phyloP scores from a whole-genome alignment of 495 filamentous ascomycete species.

The Penicillium angulare region DNA sequence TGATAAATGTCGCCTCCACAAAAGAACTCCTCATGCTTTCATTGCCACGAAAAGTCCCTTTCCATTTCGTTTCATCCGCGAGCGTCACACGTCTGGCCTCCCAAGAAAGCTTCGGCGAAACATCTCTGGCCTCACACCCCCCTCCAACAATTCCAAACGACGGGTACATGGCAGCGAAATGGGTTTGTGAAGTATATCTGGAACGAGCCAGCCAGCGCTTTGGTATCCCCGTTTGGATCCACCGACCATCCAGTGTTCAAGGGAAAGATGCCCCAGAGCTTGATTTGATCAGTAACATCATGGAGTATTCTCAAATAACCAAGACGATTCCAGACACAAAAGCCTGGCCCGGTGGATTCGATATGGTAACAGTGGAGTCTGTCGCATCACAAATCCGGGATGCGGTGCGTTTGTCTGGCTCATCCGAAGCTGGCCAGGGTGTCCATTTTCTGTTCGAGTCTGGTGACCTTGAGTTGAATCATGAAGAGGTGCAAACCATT shows the following conservation, averaged over 20 bases:
- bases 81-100: constrained; percentile 23
- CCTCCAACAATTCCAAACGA: constrained; percentile 21
- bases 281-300: constrained; percentile 26
- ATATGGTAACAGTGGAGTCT: constrained; percentile 25
- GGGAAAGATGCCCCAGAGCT: constrained; percentile 19
- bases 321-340: constrained; percentile 16
- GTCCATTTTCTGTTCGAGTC: constrained; percentile 13
- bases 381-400: constrained; percentile 16
- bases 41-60: constrained; percentile 31
- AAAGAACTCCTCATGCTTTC: constrained; percentile 38
- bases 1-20: constrained; percentile 44
- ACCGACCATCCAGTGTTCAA: constrained; percentile 35
- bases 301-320: constrained; percentile 15
- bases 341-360: constrained; percentile 21
- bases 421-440: background rate
- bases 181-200: constrained; percentile 52
- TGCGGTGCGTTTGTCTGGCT: constrained; percentile 6
- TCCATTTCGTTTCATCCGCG: constrained; percentile 52
- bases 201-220: constrained; percentile 29
- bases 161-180: constrained; percentile 52
- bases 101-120: constrained; percentile 18
- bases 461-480: constrained; percentile 16
- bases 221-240: constrained; percentile 38
- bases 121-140: constrained; percentile 11
- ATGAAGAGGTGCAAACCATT: constrained; percentile 13